These are phyloP conservation scores for Aspergillus quadricinctus DNA, from an alignment of 2,329 filamentous ascomycete genomes.

Conservation along the genomic window DNA sequence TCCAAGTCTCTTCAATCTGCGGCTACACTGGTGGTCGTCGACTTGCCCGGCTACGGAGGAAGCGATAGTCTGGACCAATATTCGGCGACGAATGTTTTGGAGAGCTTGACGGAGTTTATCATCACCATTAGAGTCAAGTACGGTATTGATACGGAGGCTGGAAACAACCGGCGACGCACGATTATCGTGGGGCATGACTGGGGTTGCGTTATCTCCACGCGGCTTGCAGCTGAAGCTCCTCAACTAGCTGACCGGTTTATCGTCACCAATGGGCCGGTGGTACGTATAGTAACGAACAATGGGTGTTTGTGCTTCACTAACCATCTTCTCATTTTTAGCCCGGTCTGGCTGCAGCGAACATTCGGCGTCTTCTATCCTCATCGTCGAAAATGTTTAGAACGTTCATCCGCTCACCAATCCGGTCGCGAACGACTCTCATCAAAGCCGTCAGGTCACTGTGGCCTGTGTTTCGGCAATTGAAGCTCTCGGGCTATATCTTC, in stretches of 20 bases:
- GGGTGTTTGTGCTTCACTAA: background rate
- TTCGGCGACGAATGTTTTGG: constrained; percentile 48
- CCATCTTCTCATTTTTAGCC: constrained; percentile 28
- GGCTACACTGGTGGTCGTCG: constrained; percentile 50
- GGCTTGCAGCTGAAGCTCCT: constrained; percentile 56
- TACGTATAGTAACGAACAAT: constrained; percentile 29
- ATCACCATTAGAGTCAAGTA: constrained; percentile 48
- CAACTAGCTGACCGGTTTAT: constrained; percentile 54
- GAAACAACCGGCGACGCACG: constrained; percentile 38
- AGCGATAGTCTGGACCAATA: constrained; percentile 51
- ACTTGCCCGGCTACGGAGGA: constrained; percentile 57
- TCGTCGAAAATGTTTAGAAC: constrained; percentile 49
- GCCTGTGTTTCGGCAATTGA: constrained; percentile 47
- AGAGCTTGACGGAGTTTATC: constrained; percentile 52
- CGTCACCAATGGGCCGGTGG: constrained; percentile 50
- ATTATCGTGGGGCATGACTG: constrained; percentile 53
- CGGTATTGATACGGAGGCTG: constrained; percentile 28
- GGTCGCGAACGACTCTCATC: constrained; percentile 42
- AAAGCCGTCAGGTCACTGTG: constrained; percentile 41
- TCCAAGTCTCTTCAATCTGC: constrained; percentile 35
- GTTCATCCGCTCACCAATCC: constrained; percentile 41
- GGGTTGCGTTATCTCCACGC: constrained; percentile 50
- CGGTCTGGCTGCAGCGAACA: constrained; percentile 41
- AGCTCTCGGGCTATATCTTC: constrained; percentile 53
- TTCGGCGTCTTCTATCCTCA: constrained; percentile 36